Base-by-base conservation (phyloP, 371 early-diverging fungal species). In the Parasitella parasitica region DNA sequence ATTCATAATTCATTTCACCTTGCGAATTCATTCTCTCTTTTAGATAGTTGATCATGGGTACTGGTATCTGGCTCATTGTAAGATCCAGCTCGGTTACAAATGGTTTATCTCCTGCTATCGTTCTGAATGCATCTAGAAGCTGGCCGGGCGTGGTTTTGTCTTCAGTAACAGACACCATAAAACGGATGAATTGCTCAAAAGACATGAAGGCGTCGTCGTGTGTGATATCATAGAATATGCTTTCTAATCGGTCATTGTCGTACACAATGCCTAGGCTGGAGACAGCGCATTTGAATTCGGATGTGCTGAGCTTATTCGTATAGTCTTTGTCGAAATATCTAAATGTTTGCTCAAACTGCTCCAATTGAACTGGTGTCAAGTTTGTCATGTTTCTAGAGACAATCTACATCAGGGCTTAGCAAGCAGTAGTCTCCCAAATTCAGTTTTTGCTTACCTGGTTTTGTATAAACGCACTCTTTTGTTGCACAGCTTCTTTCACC, bases 101-200 rank as follows among this genome's bases (percentile, higher is more conserved):
- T 1, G 88, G 88, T 70, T 94, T 95, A 41, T 91, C 95, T 4
- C 80, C 87, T 1, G 97, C 93, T 52, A 96, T 85, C 18, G 90
- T 86, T 49, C 85, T 78, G 87, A 97, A 97, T 20, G 97, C 89
- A 55, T 90, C 87, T 26, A 77, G 77, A 9, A 97, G 78, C 75
- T 97, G 96, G 50, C 92, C 94, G 1, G 94, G 91, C 5, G 91
- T 88, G 2, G 94, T 90, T 63, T 92, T 88, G 73, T 97, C 97
- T 78, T 97, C 97, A 22, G 93, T 93, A 3, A 94, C 84, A 32
- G 85, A 85, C 4, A 91, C 87, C 90, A 96, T 89, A 64, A 89
- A 96, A 30, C 85, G 83, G 57, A 95, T 92, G 59, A 93, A 97
- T 70, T 93, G 91, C 55, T 96, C 94, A 69, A 97, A 96, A 1